Evolutionary conservation across 768 basidiomycete species (phyloP).

Genomic region (Suillus subaureus): DNA sequence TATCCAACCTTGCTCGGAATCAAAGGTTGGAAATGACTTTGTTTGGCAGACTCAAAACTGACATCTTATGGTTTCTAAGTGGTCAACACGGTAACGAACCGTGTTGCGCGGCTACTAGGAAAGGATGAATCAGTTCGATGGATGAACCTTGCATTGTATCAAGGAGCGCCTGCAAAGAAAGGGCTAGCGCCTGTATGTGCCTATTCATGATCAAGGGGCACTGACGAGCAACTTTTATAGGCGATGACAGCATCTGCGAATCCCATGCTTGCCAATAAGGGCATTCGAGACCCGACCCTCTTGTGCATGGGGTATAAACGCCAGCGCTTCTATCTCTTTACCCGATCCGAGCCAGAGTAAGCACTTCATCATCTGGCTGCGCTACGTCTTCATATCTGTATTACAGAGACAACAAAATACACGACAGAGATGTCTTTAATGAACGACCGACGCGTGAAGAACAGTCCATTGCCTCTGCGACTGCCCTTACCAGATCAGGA

Average conservation of each 20-base stretch:
- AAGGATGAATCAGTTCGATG: slow-evolving; percentile 94
- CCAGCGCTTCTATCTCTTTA: slow-evolving; percentile 93
- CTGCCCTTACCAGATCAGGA: slow-evolving; percentile 48
- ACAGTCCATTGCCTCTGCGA: slow-evolving; percentile 77
- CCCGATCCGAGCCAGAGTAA: slow-evolving; percentile 86
- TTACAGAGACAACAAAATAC: slow-evolving; percentile 76
- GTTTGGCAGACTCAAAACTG: slow-evolving; percentile 8
- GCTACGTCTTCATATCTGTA: slow-evolving; percentile 2
- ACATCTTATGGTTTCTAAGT: slow-evolving; percentile 47
- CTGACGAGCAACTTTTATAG: slow-evolving; percentile 35
- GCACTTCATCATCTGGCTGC: slow-evolving; percentile 31
- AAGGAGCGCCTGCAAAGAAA: slow-evolving; percentile 91
- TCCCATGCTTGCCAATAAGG: slow-evolving; percentile 88
- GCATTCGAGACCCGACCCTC: slow-evolving; percentile 84
- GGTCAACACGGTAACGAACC: slow-evolving; percentile 93
- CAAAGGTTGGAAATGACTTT: slow-evolving; percentile 63
- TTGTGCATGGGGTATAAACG: slow-evolving; percentile 94
- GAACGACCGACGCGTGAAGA: slow-evolving; percentile 97
- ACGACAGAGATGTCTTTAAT: slow-evolving; percentile 97
- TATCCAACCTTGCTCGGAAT: slow-evolving; percentile 94
- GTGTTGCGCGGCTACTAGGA: slow-evolving; percentile 83
- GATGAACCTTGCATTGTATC: slow-evolving; percentile 87
- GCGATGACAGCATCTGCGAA: slow-evolving; percentile 97
- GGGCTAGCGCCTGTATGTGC: slow-evolving; percentile 70
- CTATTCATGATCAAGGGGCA: not conserved